Percentiles rank a stretch among this genome's conserved stretches.
Conservation (phyloP, 2,329 filamentous ascomycete species). For the Cladosporium sphaerospermum region DNA sequence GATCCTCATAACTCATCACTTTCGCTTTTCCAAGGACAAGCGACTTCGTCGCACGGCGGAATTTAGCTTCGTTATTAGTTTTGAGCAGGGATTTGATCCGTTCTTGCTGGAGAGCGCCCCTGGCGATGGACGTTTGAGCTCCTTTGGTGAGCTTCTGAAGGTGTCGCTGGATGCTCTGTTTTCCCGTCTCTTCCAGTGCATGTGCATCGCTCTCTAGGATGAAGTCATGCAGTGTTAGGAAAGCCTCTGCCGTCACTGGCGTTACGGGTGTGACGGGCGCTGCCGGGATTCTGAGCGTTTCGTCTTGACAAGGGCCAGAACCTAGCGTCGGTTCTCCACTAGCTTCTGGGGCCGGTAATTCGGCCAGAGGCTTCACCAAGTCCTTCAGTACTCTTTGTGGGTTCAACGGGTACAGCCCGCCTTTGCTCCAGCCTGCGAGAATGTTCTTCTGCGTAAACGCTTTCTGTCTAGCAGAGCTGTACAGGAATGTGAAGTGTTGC, state of each 20-base stretch:
- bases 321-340: neutral
- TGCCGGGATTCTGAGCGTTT: neutral
- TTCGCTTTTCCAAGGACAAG: slow-evolving; percentile 20
- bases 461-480: slow-evolving; percentile 19
- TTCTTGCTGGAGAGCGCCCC: neutral
- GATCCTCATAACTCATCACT: slow-evolving; percentile 23
- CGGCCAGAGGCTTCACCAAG: slow-evolving; percentile 13
- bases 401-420: slow-evolving; percentile 26
- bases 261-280: slow-evolving; percentile 27
- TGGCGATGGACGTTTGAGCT: neutral
- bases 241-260: slow-evolving; percentile 20
- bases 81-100: slow-evolving; percentile 17
- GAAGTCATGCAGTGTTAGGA: slow-evolving; percentile 17
- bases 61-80: slow-evolving; percentile 24
- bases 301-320: slow-evolving; percentile 15
- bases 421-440: slow-evolving; percentile 19
- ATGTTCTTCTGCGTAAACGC: slow-evolving; percentile 28
- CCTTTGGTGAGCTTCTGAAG: slow-evolving; percentile 20
- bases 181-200: slow-evolving; percentile 21
- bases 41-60: slow-evolving; percentile 21
- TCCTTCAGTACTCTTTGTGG: slow-evolving; percentile 27
- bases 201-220: slow-evolving; percentile 21
- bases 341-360: slow-evolving; percentile 12
- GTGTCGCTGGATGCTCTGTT: slow-evolving; percentile 20
- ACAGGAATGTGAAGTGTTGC: slow-evolving; percentile 17